Percentiles rank a stretch among this genome's conserved stretches.
Evolutionary conservation across 2,329 filamentous ascomycete species (phyloP).

Genomic region (Scedosporium dehoogii): DNA sequence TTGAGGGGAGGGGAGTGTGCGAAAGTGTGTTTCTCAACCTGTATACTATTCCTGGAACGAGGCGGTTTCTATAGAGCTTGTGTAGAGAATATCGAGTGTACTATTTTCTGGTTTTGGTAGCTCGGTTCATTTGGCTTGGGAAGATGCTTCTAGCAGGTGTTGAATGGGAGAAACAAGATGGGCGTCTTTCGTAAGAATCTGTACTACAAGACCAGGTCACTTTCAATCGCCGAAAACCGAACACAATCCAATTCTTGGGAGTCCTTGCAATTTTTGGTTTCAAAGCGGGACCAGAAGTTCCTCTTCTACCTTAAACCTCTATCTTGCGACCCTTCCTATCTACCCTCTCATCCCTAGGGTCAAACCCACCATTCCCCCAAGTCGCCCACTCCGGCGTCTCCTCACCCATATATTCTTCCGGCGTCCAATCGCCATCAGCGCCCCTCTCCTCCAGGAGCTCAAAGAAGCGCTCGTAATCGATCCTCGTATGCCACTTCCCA

Average conservation of each 20-base stretch:
- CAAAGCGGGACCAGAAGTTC: no score
- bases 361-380: constrained; percentile 91
- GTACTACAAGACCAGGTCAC: no score
- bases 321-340: constrained; percentile 72
- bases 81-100: not conserved
- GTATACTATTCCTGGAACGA: not conserved
- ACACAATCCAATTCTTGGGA: no score
- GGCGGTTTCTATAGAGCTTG: not conserved
- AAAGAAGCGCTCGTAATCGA: constrained; percentile 87
- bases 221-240: no score
- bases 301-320: constrained; percentile 17
- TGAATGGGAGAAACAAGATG: no score
- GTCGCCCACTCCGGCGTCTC: constrained; percentile 88
- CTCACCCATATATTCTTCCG: constrained; percentile 82
- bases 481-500: constrained; percentile 81
- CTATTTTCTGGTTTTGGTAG: not conserved
- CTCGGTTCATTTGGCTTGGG: not conserved
- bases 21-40: constrained; percentile 3
- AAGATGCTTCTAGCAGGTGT: no score
- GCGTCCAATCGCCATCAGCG: constrained; percentile 59
- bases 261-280: no score
- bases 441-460: constrained; percentile 63
- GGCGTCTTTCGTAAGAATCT: no score
- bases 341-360: constrained; percentile 79
- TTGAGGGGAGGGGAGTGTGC: constrained; percentile 6